These are phyloP conservation scores for Zalaria obscura DNA, from an alignment of 2,329 filamentous ascomycete genomes.

Conservation along the genomic window DNA sequence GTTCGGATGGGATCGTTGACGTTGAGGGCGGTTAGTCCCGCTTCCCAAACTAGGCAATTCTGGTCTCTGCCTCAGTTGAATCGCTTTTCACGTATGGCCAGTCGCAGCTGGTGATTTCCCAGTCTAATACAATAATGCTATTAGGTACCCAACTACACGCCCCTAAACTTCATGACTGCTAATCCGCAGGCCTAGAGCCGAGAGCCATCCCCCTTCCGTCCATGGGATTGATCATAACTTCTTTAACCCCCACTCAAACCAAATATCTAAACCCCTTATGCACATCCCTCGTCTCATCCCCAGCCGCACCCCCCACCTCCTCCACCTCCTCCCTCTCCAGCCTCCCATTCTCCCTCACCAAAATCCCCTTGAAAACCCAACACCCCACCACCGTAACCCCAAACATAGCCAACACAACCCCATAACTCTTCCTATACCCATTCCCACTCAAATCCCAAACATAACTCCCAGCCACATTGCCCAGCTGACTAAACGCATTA, in stretches of 20 bases:
- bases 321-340: conserved; percentile 11
- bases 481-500: conserved; percentile 14
- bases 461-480: conserved; percentile 39
- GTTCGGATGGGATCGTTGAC: too few relatives aligned
- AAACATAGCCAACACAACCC: conserved; percentile 52
- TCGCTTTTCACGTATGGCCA: too few relatives aligned
- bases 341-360: conserved; percentile 10
- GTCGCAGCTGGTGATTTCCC: too few relatives aligned
- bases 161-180: too few relatives aligned
- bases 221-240: too few relatives aligned
- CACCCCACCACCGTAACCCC: conserved; percentile 41
- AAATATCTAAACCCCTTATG: conserved; percentile 14
- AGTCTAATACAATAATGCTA: too few relatives aligned
- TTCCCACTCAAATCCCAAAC: conserved; percentile 47
- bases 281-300: conserved; percentile 6
- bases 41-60: too few relatives aligned
- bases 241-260: conserved; percentile 6
- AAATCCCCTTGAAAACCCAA: conserved; percentile 9
- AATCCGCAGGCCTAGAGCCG: too few relatives aligned
- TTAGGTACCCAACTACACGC: too few relatives aligned
- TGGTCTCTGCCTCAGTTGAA: too few relatives aligned
- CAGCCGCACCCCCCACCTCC: background rate
- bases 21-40: too few relatives aligned
- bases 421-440: conserved; percentile 50
- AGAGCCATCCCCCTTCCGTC: too few relatives aligned